Evolutionary conservation across 2,329 filamentous ascomycete genomes (phyloP), one percentile per base, ranked within the genome.

Genomic region (Pezicula neosporulosa): DNA sequence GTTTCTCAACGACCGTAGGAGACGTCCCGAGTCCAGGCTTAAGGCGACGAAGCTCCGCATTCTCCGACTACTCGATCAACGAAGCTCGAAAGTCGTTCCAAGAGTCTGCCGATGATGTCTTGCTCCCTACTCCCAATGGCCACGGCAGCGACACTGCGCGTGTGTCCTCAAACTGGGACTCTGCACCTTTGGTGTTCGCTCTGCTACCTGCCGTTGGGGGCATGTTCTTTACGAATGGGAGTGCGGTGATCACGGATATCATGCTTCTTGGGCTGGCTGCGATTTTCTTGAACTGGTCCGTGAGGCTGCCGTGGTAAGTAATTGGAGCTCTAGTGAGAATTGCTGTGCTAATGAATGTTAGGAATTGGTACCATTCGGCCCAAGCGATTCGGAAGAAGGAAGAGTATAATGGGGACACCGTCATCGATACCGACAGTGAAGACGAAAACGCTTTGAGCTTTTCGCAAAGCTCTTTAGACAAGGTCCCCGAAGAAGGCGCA

Each of bases 271-370:
- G 81, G 3, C 70, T 97, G 55, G 89, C 89, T 2, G 89, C 87
- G 4, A 80, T 97, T 42, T 95, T 97, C 63, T 75, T 97, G 55
- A 92, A 96, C 66, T 97, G 91, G 90, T 92, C 89, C 45, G 87
- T 97, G 41, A 86, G 90, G 50, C 77, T 94, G 59, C 93, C 93
- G 60, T 97, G 93, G 92, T 92, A 74, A 66, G 80, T 47, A 42
- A 52, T 42, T n/a, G 43, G 45, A 56, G 50, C 56, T 51, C 51
- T 44, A n/a, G 15, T n/a, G 15, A 13, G 15, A 8, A 12, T 13
- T 8, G 7, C 37, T n/a, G 15, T 39, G 18, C 18, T 39, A 13
- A 39, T 13, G 42, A 56, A 18, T 33, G 28, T 9, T 45, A 86
- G 83, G 83, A 77, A 82, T 48, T 91, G 87, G 87, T 91, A 91